Base-by-base conservation (phyloP, 2,329 filamentous ascomycete genomes). In the Periconia sp. region DNA sequence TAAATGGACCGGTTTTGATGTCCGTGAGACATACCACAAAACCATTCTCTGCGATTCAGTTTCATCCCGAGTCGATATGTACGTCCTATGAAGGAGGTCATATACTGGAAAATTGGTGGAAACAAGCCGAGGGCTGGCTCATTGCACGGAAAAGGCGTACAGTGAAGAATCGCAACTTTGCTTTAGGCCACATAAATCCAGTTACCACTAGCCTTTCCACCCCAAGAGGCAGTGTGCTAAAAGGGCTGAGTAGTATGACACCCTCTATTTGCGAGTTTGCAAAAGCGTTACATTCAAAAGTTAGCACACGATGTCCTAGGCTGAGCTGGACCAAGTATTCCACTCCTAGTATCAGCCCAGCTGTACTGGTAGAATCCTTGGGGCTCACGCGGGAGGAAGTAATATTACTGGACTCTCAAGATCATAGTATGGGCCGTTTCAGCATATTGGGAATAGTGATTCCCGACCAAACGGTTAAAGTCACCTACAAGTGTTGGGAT, bases 41-140 rank as follows among this genome's bases (percentile, higher is more conserved):
- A 50, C 89, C 90, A 0, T 86, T 90, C 50, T 92, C 86, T 84
- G 90, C 87, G 0, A 76, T 95, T 21, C 89, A 95, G 63, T 95
- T 91, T 59, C 89, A 95, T 61, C 89, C 89, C 0, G 89, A 95
- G 68, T 92, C 88, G 0, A 81, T 89, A 8, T 94, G 89, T 65
- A 92, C 89, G 3, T 85, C 87, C 23, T 70, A 76, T 9, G 78
- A 78, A 37, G 84, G 86, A 1, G 79, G 78, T 17, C 69, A 73
- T 11, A 76, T 94, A 16, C 73, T 95, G 24, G 67, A 66, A 36
- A 88, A 86, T 59, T 95, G 89, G 88, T 91, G 89, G 77, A 61
- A 64, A 2, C 74, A 81, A 61, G 83, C 84, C 1, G 67, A 76
- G 38, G 65, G 66, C 33, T 89, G 86, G 81, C 36, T 30, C 28